Base-by-base conservation (phyloP, 805 yeast species). In the Kurtzmaniella cleridarum region DNA sequence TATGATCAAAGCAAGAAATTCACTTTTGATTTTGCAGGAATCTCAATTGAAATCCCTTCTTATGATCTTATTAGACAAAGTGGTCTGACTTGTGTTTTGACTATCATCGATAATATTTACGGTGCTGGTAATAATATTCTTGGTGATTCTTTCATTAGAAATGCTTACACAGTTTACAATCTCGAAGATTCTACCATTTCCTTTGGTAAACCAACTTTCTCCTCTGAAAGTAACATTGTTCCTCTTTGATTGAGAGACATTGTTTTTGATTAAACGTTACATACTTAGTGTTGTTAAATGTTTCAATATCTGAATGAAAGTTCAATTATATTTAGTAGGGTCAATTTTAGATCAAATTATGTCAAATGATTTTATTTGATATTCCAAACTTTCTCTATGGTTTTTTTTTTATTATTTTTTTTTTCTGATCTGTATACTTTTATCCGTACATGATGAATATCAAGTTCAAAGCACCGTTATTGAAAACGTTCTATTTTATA, bases 111-210 rank as follows among this genome's bases (percentile, higher is more conserved):
- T 11, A 5, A 12, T n/a, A 11, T 13, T 10, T 8, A 20, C 8
- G 26, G 31, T 3, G 26, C 14, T 9, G 14, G 24, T 5, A 14
- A 27, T 13, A 27, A 29, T 10, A 67, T 80, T 39, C 63, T 84
- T 29, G 93, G 93, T 10, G 89, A 82, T 52, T 71, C 75, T 34
- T 74, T 84, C 52, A 60, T 84, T 46, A 67, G 85, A 38, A 70
- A 75, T 41, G 80, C 81, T 2, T 83, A 81, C 54, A 69, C 78
- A 20, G 85, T 80, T n/a, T 80, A 73, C 57, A 83, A 84, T 55
- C 59, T 80, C 37, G 85, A 78, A 23, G 73, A 72, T 50, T 60
- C 59, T 35, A 69, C 76, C 49, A 62, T 83, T 30, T 77, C 84
- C 3, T 48, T 83, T 51, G 84, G 60, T 5, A 59, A 54, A 38